Evolutionary conservation across 2,329 filamentous ascomycete genomes (phyloP).

Genomic region (Xylariales sp.): DNA sequence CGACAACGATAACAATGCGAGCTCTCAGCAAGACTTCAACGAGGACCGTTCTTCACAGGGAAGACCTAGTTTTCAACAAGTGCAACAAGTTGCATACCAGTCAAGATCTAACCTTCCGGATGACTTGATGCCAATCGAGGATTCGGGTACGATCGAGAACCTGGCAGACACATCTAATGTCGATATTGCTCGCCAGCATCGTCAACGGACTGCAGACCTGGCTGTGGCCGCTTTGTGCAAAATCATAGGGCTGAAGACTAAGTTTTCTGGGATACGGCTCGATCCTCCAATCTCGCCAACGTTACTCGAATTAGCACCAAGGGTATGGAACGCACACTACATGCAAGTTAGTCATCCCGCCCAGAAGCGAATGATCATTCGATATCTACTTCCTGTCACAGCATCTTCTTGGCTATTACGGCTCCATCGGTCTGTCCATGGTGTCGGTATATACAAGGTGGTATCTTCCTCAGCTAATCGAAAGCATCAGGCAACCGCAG

Average conservation of each 20-base stretch:
- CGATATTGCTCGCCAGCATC: conserved; percentile 5
- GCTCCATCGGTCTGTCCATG: no score
- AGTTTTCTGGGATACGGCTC: conserved; percentile 11
- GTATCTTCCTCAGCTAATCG: neutral
- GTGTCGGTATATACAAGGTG: no score
- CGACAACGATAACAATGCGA: no score
- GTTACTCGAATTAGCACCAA: conserved; percentile 25
- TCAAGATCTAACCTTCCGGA: no score
- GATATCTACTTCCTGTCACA: no score
- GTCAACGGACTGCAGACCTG: conserved; percentile 12
- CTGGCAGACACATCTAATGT: neutral
- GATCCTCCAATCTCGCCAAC: conserved; percentile 8
- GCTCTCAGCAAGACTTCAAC: no score
- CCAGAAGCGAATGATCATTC: no score
- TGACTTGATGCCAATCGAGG: neutral
- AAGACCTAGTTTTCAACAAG: no score
- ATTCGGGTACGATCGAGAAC: neutral
- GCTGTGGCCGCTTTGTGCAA: conserved; percentile 22
- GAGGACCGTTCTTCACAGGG: no score
- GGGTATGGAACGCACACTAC: conserved; percentile 29
- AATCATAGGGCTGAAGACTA: conserved; percentile 22
- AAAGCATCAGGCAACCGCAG: neutral
- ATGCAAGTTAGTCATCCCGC: conserved; percentile 19
- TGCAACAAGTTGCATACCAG: no score
- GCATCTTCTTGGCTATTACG: no score